phyloP scores from a whole-genome alignment of 108 stramenopile genomes.

The Nannochloropsis gaditana region DNA sequence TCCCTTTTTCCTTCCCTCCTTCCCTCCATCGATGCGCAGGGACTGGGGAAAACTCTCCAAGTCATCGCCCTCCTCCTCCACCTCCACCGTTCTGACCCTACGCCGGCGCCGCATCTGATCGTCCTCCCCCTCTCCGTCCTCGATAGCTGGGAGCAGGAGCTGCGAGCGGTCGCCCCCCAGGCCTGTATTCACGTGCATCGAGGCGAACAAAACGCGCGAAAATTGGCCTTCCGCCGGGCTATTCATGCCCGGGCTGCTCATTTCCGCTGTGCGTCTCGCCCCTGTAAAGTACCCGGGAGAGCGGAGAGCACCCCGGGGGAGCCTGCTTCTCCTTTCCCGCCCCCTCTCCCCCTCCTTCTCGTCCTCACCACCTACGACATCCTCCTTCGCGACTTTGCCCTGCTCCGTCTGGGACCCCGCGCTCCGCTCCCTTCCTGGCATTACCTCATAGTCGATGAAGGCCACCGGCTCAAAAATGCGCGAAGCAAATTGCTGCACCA shows the following conservation, averaged over 20 bases:
- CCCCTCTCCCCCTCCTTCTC: slow-evolving; percentile 79
- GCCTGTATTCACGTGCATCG: neutral
- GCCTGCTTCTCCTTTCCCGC: too few species aligned
- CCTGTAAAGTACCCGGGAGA: too few species aligned
- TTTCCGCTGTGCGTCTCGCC: too few species aligned
- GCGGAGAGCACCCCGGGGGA: too few species aligned
- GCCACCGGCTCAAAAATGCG: slow-evolving; percentile 89
- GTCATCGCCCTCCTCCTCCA: neutral
- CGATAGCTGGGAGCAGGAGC: neutral
- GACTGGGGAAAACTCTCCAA: neutral
- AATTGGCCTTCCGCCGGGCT: neutral
- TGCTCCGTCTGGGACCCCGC: slow-evolving; percentile 53
- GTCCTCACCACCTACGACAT: slow-evolving; percentile 91
- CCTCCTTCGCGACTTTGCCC: neutral
- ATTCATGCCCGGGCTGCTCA: neutral
- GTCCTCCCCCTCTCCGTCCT: neutral
- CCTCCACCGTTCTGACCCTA: neutral
- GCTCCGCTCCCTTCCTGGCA: slow-evolving; percentile 72
- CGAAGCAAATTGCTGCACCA: slow-evolving; percentile 59
- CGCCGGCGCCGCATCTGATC: neutral
- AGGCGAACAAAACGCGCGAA: neutral
- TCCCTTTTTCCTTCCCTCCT: neutral
- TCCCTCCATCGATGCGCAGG: neutral
- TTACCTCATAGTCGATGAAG: slow-evolving; percentile 90
- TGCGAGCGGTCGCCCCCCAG: neutral